Conservation (phyloP, 78 protist genomes). For the Dictyostelium capitatum region DNA sequence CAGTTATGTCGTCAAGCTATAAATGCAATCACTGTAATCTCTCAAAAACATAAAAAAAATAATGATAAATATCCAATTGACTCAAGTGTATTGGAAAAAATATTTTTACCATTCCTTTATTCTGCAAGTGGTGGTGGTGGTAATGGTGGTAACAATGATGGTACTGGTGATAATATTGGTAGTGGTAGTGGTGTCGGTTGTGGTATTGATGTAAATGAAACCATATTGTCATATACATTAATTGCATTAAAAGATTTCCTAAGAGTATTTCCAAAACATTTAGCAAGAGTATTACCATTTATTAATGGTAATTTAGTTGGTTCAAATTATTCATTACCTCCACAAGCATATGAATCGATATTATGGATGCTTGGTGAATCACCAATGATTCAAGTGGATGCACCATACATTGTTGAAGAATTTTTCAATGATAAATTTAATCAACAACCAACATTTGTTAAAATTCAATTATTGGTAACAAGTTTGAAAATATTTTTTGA, state of each 20-base stretch:
- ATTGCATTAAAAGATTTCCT: slow-evolving; percentile 39
- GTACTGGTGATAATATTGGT: neutral
- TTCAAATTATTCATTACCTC: neutral
- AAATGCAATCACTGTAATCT: neutral
- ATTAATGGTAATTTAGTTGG: neutral
- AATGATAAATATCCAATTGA: neutral
- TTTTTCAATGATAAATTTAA: slow-evolving; percentile 47
- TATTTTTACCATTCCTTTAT: slow-evolving; percentile 6
- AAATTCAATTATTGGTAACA: slow-evolving; percentile 83
- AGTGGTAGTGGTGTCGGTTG: neutral
- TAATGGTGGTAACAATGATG: neutral
- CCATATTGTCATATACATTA: slow-evolving; percentile 10
- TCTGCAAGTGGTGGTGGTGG: neutral
- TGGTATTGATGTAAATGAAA: neutral
- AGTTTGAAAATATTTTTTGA: slow-evolving; percentile 88
- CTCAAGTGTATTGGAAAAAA: neutral
- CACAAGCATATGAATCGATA: slow-evolving; percentile 54
- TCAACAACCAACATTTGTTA: slow-evolving; percentile 66
- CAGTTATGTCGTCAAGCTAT: slow-evolving; percentile 6
- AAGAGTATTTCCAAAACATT: slow-evolving; percentile 36
- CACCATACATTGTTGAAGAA: slow-evolving; percentile 93
- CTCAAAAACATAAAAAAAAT: neutral
- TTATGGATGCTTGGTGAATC: slow-evolving; percentile 95
- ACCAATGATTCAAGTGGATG: slow-evolving; percentile 76
- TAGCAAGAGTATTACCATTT: neutral